These are phyloP conservation scores for Leccinellum rugosiceps DNA, from an alignment of 768 basidiomycete genomes.

Conservation along the genomic window DNA sequence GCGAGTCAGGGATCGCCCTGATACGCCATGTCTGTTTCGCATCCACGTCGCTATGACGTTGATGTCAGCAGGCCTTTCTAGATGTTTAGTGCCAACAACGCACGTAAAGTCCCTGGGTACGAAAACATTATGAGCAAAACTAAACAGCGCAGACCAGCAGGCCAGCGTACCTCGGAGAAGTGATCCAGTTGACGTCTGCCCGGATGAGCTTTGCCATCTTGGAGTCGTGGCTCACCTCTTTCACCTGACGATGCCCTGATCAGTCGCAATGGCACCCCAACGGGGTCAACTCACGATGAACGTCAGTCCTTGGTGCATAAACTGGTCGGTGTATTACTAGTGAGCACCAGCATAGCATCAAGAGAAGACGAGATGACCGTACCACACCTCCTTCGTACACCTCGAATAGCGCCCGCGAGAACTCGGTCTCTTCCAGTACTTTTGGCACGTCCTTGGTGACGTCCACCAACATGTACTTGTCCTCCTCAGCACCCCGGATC, in stretches of 20 bases:
- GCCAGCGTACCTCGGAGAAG: conserved; percentile 54
- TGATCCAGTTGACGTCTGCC: conserved; percentile 84
- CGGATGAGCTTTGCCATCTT: conserved; percentile 66
- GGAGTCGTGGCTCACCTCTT: conserved; percentile 77
- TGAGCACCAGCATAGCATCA: conserved; percentile 1
- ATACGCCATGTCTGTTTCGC: conserved; percentile 76
- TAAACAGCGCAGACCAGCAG: neutral
- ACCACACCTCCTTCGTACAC: conserved; percentile 88
- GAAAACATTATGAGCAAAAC: neutral
- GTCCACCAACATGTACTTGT: conserved; percentile 74
- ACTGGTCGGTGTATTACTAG: conserved; percentile 39
- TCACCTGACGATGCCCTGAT: conserved; percentile 45
- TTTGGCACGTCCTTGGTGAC: conserved; percentile 39
- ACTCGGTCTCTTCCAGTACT: conserved; percentile 79
- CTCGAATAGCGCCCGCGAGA: conserved; percentile 82
- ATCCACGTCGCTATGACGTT: conserved; percentile 59
- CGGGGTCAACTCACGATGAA: conserved; percentile 54
- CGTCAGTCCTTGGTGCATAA: conserved; percentile 83
- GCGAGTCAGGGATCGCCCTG: conserved; percentile 55
- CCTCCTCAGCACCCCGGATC: conserved; percentile 75
- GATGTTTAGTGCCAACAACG: conserved; percentile 17
- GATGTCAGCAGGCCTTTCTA: neutral
- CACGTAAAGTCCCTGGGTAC: conserved; percentile 71
- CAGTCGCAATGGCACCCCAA: neutral
- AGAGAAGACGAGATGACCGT: conserved; percentile 21